Percentiles rank a stretch among this genome's conserved stretches.
Evolutionary conservation across 148 eudicot species (phyloP).

Genomic region (Camellia sinensis): DNA sequence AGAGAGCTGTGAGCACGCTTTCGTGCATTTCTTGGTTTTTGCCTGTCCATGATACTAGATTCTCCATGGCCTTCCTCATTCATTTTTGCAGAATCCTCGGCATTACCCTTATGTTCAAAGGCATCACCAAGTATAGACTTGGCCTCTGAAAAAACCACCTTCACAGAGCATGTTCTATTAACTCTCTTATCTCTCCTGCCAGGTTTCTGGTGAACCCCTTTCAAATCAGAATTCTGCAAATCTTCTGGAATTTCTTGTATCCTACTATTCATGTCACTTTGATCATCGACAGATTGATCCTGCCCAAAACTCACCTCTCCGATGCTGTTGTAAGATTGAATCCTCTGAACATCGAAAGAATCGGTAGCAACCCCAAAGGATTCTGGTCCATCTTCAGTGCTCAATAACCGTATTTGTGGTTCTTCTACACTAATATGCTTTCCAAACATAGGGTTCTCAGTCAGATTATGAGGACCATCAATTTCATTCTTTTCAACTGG

Average conservation of each 20-base stretch:
- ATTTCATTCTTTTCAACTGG: constrained; percentile 64
- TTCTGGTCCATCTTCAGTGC: constrained; percentile 47
- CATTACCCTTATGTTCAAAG: constrained; percentile 44
- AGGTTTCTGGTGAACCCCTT: constrained; percentile 27
- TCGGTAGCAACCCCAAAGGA: constrained; percentile 42
- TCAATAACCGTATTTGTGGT: constrained; percentile 31
- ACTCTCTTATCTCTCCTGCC: constrained; percentile 38
- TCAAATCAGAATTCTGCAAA: constrained; percentile 50
- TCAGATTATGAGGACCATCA: background rate
- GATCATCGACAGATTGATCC: constrained; percentile 41
- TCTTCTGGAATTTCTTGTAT: constrained; percentile 37
- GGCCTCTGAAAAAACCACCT: constrained; percentile 48
- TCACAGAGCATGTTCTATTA: constrained; percentile 39
- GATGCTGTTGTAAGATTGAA: constrained; percentile 29
- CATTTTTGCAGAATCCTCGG: constrained; percentile 41
- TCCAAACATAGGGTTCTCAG: no score
- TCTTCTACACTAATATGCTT: constrained; percentile 15
- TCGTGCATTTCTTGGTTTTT: constrained; percentile 43
- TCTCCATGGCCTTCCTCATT: constrained; percentile 47
- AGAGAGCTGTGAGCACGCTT: constrained; percentile 51
- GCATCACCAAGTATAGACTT: constrained; percentile 43
- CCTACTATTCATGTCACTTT: constrained; percentile 29
- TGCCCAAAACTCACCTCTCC: constrained; percentile 35
- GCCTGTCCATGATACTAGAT: constrained; percentile 39
- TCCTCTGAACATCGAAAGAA: constrained; percentile 46